These are phyloP conservation scores for Penicillium sp. DNA, from an alignment of 2,329 filamentous ascomycete genomes.

Conservation along the genomic window DNA sequence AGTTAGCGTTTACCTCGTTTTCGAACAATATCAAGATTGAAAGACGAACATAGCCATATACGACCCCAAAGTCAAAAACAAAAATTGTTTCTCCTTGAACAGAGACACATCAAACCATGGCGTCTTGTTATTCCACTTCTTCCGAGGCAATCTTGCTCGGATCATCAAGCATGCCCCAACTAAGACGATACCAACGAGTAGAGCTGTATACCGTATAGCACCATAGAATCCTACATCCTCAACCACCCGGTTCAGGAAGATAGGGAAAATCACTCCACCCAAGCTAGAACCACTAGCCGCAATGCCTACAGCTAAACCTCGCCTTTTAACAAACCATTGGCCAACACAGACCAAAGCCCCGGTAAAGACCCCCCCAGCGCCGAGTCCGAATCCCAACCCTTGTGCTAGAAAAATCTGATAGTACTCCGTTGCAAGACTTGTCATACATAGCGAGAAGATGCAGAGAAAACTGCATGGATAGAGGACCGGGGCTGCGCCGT, in stretches of 20 bases:
- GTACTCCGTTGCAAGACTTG: conserved; percentile 37
- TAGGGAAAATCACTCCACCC: conserved; percentile 23
- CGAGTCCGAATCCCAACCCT: conserved; percentile 44
- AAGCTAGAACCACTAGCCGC: conserved; percentile 44
- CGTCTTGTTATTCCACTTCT: conserved; percentile 23
- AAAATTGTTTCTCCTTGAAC: conserved; percentile 24
- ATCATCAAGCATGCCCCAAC: conserved; percentile 18
- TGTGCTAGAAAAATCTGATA: conserved; percentile 46
- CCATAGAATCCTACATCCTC: conserved; percentile 19
- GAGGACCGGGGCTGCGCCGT: conserved; percentile 36
- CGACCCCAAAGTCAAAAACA: conserved; percentile 22
- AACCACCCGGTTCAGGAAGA: conserved; percentile 20
- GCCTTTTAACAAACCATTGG: conserved; percentile 55
- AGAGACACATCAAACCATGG: conserved; percentile 25
- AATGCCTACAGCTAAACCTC: conserved; percentile 52
- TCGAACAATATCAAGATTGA: neutral
- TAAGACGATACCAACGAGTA: conserved; percentile 21
- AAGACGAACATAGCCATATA: conserved; percentile 23
- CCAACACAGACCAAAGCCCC: conserved; percentile 3
- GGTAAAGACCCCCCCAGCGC: conserved; percentile 20
- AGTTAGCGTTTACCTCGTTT: conserved; percentile 7
- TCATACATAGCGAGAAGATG: conserved; percentile 44
- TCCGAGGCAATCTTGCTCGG: conserved; percentile 24
- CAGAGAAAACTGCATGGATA: conserved; percentile 35
- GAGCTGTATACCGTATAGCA: conserved; percentile 20